These are phyloP conservation scores for Entomophthora muscae DNA, from an alignment of 371 early-diverging fungal species.

Conservation along the genomic window DNA sequence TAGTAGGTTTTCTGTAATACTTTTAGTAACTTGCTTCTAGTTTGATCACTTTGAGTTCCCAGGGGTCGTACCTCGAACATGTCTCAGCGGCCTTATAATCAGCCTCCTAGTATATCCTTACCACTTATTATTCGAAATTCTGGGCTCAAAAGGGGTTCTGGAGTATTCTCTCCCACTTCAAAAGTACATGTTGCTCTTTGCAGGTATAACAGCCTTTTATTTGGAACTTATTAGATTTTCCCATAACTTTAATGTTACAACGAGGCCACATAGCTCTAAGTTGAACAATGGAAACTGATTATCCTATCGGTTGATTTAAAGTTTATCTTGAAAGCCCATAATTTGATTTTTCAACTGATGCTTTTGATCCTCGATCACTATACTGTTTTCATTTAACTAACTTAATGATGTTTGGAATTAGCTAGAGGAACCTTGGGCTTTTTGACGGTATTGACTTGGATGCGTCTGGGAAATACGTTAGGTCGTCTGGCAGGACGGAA, in stretches of 20 bases:
- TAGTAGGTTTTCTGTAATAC: too few relatives aligned
- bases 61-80: conserved; percentile 88
- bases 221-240: not conserved
- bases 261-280: too few relatives aligned
- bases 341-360: too few relatives aligned
- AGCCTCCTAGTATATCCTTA: conserved; percentile 18
- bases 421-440: not conserved
- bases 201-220: not conserved
- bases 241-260: too few relatives aligned
- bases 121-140: conserved; percentile 11
- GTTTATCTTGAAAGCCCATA: too few relatives aligned
- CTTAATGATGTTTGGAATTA: too few relatives aligned
- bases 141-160: conserved; percentile 4
- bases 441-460: not conserved
- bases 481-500: not conserved
- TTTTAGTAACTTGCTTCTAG: too few relatives aligned
- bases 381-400: too few relatives aligned
- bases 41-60: conserved; percentile 77
- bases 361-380: too few relatives aligned
- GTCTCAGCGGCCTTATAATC: conserved; percentile 53
- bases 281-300: too few relatives aligned
- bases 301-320: too few relatives aligned
- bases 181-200: not conserved
- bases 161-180: not conserved
- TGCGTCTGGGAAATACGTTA: not conserved